Base-by-base conservation (phyloP, 176 grass and related monocot species). In the Musa schizocarpa region DNA sequence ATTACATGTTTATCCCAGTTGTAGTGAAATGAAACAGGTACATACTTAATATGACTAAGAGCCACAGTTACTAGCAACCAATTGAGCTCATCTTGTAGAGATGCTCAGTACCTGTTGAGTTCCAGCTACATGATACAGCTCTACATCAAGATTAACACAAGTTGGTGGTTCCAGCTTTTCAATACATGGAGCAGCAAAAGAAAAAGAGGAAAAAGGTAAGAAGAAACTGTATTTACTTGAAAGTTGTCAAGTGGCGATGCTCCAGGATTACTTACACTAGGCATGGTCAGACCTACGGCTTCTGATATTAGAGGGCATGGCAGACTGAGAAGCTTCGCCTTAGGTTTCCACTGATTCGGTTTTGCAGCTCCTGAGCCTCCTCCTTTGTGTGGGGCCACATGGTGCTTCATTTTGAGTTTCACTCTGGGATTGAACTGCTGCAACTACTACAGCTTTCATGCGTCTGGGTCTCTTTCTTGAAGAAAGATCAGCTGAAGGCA, bases 401-500 rank as follows among this genome's bases (percentile, higher is more conserved):
- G 83, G 59, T 1, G 63, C 78, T 69, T 81, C 53, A 1, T 27
- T 62, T 81, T 65, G 49, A 69, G 69, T 63, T 26, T 54, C 71
- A 29, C 22, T 26, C 63, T 79, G 49, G 1, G 67, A 66, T 78
- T 53, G 48, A 76, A 70, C 17, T 63, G 73, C 65, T 49, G 83
- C 83, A 52, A 77, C 81, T 54, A 20, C 72, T 74, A 88, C 81
- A 63, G 81, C 66, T 77, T 92, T 84, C 16, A 87, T 68, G 17
- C n/a, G 26, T 52, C 63, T 84, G n/a, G 17, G 54, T 27, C 69
- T 86, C 50, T 70, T 84, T 65, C 78, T 92, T 6, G n/a, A 75
- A 50, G 50, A 25, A 14, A 23, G 68, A 21, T 65, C 63, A 56
- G 78, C 62, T 58, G 80, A 22, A 49, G 80, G 26, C 9, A 10